Evolutionary conservation across 768 basidiomycete genomes (phyloP).

Genomic region (Podaxis sp.): DNA sequence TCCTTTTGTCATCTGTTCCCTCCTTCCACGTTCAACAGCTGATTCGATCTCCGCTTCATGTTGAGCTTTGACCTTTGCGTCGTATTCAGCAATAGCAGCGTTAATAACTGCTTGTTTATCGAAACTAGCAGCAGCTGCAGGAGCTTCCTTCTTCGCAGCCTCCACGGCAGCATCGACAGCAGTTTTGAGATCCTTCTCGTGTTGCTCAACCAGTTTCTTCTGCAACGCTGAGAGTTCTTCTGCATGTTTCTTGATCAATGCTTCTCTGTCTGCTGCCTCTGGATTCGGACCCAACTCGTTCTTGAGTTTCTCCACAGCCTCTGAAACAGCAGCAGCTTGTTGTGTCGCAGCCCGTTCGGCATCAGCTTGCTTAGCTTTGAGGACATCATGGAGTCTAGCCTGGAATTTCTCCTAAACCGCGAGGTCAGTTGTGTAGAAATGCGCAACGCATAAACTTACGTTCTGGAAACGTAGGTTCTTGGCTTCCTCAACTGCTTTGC

Average conservation of each 20-base stretch:
- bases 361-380: constrained; percentile 49
- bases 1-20: constrained; percentile 57
- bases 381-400: constrained; percentile 48
- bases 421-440: not conserved
- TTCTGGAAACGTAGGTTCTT: constrained; percentile 42
- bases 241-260: constrained; percentile 49
- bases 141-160: constrained; percentile 33
- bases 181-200: constrained; percentile 51
- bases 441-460: constrained; percentile 25
- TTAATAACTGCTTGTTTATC: constrained; percentile 39
- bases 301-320: constrained; percentile 57
- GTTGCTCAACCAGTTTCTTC: constrained; percentile 47
- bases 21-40: constrained; percentile 68
- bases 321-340: constrained; percentile 50
- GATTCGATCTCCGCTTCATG: constrained; percentile 57
- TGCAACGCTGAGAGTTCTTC: constrained; percentile 60
- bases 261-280: constrained; percentile 31
- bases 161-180: constrained; percentile 49
- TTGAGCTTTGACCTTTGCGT: constrained; percentile 42
- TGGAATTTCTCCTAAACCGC: constrained; percentile 59
- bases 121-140: constrained; percentile 23
- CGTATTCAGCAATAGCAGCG: constrained; percentile 49
- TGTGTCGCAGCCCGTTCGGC: constrained; percentile 39
- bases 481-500: constrained; percentile 42
- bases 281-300: constrained; percentile 33